Percentiles rank a stretch among this genome's conserved stretches.
Conservation (phyloP, 345 rosid genomes). For the Gossypium turneri region DNA sequence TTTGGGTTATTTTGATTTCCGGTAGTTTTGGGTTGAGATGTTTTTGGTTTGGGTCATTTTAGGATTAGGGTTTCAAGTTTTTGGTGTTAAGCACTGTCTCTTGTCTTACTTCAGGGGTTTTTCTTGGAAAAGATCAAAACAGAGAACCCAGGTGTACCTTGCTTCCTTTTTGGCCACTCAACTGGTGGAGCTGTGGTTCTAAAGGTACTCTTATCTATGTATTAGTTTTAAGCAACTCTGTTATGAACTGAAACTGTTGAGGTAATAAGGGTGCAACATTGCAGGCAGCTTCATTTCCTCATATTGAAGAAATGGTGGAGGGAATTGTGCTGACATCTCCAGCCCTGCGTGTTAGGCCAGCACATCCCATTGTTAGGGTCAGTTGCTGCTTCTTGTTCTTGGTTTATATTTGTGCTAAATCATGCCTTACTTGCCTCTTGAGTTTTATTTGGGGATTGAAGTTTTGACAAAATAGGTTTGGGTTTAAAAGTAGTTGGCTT, state of each 20-base stretch:
- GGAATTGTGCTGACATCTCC: constrained; percentile 89
- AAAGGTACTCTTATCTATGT: constrained; percentile 41
- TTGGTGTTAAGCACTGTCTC: not conserved
- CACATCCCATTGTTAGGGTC: constrained; percentile 97
- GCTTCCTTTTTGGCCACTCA: constrained; percentile 97
- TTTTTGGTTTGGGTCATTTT: too few relatives aligned
- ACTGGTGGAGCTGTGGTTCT: constrained; percentile 98
- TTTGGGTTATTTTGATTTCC: too few relatives aligned
- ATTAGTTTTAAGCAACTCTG: not conserved
- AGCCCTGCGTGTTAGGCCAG: constrained; percentile 92
- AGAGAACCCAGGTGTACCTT: constrained; percentile 78
- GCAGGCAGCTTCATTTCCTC: constrained; percentile 68
- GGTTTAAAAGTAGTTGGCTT: too few relatives aligned
- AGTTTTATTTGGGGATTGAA: not conserved
- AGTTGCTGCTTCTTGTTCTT: constrained; percentile 13
- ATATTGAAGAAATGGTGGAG: constrained; percentile 57
- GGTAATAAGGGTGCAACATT: constrained; percentile 11
- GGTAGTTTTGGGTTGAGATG: too few relatives aligned
- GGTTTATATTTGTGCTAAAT: not conserved
- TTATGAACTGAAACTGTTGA: not conserved
- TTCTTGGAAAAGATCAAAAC: constrained; percentile 76
- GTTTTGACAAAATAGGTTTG: too few relatives aligned
- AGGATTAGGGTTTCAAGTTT: too few relatives aligned
- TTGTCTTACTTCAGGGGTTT: constrained; percentile 48
- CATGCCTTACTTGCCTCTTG: not conserved